Conservation (phyloP, 768 basidiomycete genomes). For the Stropharia rugosoannulata region DNA sequence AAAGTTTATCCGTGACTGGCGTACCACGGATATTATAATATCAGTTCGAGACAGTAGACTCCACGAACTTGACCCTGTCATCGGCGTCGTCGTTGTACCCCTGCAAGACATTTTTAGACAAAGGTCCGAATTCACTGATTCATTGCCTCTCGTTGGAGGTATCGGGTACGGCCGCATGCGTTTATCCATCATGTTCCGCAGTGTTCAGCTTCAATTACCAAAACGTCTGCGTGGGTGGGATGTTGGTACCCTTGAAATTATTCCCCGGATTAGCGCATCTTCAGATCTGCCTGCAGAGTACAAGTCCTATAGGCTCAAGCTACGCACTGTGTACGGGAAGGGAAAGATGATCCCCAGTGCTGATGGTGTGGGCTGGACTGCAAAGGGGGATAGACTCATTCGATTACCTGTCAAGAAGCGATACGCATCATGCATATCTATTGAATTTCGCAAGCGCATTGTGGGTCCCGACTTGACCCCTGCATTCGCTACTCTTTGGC, state of each 20-base stretch:
- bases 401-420: conserved; percentile 40
- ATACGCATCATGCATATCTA: conserved; percentile 36
- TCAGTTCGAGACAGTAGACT: conserved; percentile 61
- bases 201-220: conserved; percentile 59
- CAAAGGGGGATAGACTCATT: conserved; percentile 26
- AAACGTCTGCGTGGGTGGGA: conserved; percentile 65
- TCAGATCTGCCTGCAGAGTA: conserved; percentile 32
- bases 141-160: conserved; percentile 68
- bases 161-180: conserved; percentile 65
- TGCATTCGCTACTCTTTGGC: conserved; percentile 39
- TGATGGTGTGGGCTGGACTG: conserved; percentile 30
- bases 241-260: conserved; percentile 62
- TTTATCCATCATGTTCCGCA: conserved; percentile 66
- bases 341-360: conserved; percentile 31
- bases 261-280: conserved; percentile 27
- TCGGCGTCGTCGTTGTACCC: conserved; percentile 67
- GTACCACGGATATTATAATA: conserved; percentile 56
- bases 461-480: conserved; percentile 32
- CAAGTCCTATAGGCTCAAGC: conserved; percentile 35
- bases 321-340: conserved; percentile 37
- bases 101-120: conserved; percentile 44
- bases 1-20: conserved; percentile 65
- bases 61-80: conserved; percentile 63
- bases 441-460: conserved; percentile 34
- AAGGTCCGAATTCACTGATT: conserved; percentile 53